Evolutionary conservation across 2,329 filamentous ascomycete species (phyloP), one percentile per base, ranked within the genome.

Genomic region (Torrubiella hemipterigena): DNA sequence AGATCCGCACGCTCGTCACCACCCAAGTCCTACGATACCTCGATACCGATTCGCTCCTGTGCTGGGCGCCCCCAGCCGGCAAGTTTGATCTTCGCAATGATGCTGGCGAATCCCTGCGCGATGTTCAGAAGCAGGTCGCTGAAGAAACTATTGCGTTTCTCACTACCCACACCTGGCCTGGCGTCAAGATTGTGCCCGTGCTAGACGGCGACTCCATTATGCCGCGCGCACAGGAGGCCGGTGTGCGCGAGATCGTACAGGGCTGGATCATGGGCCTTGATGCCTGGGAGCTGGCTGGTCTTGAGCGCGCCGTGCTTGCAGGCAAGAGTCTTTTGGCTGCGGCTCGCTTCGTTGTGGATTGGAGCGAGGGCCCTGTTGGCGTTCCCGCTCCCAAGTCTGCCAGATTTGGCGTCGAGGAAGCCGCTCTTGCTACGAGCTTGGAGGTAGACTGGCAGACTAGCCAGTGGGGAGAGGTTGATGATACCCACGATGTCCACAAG

Each of bases 391-490:
- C 44, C 7, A 41, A 40, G 6, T 56, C 49, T 20, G 46, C 46
- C 30, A 45, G 38, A 34, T 95, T 93, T 50, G 81, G 35, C 1
- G 77, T 93, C 10, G 81, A 93, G 46, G 77, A 93, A 51, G 89
- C 87, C 1, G 77, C 83, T 0, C 65, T 69, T 46, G 79, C 81
- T 11, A 77, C 80, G 6, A 94, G 73, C 45, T 54, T 93, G 25
- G 91, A 98, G 62, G 84, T 94, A 12, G 68, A 74, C 40, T 95
- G 85, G 79, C 91, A 98, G 68, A 93, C 79, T 1, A 63, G 71
- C 17, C 77, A 81, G 56, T 96, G 91, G 89, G 91, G 91, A 7
- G 87, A 94, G 63, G 91, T 98, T 1, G 91, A 98, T 54, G 87
- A 98, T 56, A 94, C 87, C 17, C 91, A 98, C 58, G 91, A 98